Base-by-base conservation (phyloP, 1,139 yeast species). In the Candida pseudoviswanathii region DNA sequence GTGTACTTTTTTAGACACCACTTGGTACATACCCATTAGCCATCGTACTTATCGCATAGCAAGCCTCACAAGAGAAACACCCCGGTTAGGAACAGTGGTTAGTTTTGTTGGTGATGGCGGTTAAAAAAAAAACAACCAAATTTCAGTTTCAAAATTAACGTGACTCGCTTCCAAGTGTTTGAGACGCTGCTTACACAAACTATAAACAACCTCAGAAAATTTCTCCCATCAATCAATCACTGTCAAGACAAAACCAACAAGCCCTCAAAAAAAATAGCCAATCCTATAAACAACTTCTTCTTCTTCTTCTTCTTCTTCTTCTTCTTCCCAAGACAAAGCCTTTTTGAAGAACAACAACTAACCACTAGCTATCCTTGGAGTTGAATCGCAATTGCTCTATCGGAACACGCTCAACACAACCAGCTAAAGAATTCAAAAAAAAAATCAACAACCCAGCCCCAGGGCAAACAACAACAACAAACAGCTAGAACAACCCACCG, bases 141-240 rank as follows among this genome's bases (percentile, higher is more conserved):
- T 22, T 8, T 38, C 30, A 6, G 7, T 38, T 21, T 4, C n/a
- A 9, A 21, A 21, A 37, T 25, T 25, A 39, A 39, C 42, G 42
- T 39, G 42, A 39, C 33, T 27, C 24, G n/a, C 16, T 39, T 29
- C 16, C 30, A 9, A 27, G 27, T 25, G 25, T 16, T 16, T 3
- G 16, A 16, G 16, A 16, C 21, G 8, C 29, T 8, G 9, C 27
- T 39, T 39, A 39, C 33, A 41, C 30, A 41, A 41, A 41, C 29
- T 25, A 41, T 31, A 26, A 41, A 32, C 44, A 41, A 41, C 16
- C 16, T 16, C 40, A 29, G 29, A 29, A 34, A 43, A 42, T 22
- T 26, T 34, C 22, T 30, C 30, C 32, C 26, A 16, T 22, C n/a
- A 41, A 10, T 24, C 32, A 31, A 32, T 22, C 11, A n/a, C 16